Evolutionary conservation across 768 basidiomycete species (phyloP).

Genomic region (Lepiota venenata): DNA sequence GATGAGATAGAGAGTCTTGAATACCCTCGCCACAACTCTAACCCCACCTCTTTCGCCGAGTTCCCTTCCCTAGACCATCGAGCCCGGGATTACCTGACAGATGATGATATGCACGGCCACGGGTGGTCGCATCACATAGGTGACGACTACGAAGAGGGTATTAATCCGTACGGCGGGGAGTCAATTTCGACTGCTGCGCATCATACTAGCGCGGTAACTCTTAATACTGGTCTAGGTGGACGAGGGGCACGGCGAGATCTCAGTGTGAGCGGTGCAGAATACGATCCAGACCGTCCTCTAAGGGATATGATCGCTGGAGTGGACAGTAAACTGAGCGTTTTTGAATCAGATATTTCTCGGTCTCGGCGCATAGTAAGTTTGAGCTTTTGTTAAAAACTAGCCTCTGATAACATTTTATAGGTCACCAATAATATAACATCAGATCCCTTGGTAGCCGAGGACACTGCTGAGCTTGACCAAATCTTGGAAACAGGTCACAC

Average conservation of each 20-base stretch:
- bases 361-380: slow-evolving; percentile 46
- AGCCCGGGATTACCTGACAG: slow-evolving; percentile 49
- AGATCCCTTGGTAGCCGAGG: slow-evolving; percentile 60
- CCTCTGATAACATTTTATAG: slow-evolving; percentile 17
- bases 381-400: neutral
- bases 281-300: slow-evolving; percentile 80
- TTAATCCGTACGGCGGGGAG: slow-evolving; percentile 63
- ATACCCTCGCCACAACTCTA: slow-evolving; percentile 67
- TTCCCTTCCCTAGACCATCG: slow-evolving; percentile 60
- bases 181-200: slow-evolving; percentile 84
- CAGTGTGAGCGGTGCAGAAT: slow-evolving; percentile 74
- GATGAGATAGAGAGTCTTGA: slow-evolving; percentile 56
- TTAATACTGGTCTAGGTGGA: slow-evolving; percentile 76
- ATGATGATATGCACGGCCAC: slow-evolving; percentile 48
- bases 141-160: slow-evolving; percentile 59
- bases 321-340: slow-evolving; percentile 51
- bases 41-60: slow-evolving; percentile 50
- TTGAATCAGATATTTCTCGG: slow-evolving; percentile 47
- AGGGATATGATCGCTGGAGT: slow-evolving; percentile 68
- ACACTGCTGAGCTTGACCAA: slow-evolving; percentile 58
- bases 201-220: slow-evolving; percentile 85
- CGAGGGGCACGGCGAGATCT: slow-evolving; percentile 46
- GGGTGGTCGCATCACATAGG: slow-evolving; percentile 55
- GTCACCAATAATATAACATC: slow-evolving; percentile 34
- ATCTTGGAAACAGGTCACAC: slow-evolving; percentile 54